phyloP scores from a whole-genome alignment of 2,329 filamentous ascomycete species.

The Beauveria caledonica region DNA sequence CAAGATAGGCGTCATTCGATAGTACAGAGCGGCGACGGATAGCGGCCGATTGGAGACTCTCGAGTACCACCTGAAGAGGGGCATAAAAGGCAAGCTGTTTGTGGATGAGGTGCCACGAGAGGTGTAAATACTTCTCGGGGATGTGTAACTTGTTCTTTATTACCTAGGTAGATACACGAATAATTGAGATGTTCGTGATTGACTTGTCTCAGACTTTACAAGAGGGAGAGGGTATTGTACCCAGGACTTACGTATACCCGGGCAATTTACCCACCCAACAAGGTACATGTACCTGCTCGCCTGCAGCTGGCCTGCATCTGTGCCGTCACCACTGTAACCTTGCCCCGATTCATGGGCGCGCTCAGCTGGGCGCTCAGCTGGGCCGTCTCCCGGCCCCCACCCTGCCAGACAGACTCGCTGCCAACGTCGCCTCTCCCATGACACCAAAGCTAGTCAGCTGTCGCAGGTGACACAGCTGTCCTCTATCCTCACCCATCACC shows the following conservation, averaged over 20 bases:
- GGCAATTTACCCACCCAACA: neutral
- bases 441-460: neutral
- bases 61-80: neutral
- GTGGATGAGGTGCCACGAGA: neutral
- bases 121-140: neutral
- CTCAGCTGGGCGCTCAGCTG: neutral
- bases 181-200: neutral
- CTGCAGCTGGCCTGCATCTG: neutral
- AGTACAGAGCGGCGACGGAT: neutral
- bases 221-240: neutral
- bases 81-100: neutral
- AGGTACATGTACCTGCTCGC: neutral
- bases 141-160: neutral
- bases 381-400: neutral
- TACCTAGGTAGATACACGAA: too few species aligned
- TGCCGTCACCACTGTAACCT: neutral
- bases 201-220: neutral
- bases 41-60: neutral
- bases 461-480: constrained; percentile 1
- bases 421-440: constrained; percentile 5
- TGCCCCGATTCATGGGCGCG: too few species aligned
- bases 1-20: neutral
- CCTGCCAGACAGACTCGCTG: constrained; percentile 3
- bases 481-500: neutral
- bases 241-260: neutral